Evolutionary conservation across 2,329 filamentous ascomycete genomes (phyloP).

Genomic region (Karstenula rhodostoma): DNA sequence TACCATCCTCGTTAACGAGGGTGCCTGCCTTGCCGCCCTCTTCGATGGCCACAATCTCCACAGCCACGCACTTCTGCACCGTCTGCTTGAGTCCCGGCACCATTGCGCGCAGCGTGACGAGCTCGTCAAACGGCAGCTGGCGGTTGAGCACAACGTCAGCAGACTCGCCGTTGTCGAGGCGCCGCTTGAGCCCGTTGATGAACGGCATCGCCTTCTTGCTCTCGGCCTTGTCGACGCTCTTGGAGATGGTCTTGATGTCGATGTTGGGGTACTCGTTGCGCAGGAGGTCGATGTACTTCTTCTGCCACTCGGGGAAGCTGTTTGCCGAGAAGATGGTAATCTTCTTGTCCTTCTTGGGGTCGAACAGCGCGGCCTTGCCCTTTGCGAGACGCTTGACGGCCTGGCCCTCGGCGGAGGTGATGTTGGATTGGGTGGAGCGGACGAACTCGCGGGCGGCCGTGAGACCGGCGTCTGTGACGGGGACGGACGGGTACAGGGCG

Average conservation of each 20-base stretch:
- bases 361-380: conserved; percentile 84
- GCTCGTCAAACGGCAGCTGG: conserved; percentile 87
- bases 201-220: conserved; percentile 99
- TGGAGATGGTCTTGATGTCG: conserved; percentile 83
- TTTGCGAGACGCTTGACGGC: conserved; percentile 91
- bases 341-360: conserved; percentile 91
- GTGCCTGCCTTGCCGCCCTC: conserved; percentile 73
- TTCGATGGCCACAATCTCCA: conserved; percentile 76
- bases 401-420: conserved; percentile 83
- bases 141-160: conserved; percentile 77
- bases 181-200: conserved; percentile 84
- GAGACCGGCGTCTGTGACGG: conserved; percentile 70
- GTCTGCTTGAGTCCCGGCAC: conserved; percentile 79
- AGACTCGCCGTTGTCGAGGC: conserved; percentile 74
- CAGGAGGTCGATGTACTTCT: conserved; percentile 62
- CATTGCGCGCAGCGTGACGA: conserved; percentile 78
- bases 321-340: conserved; percentile 84
- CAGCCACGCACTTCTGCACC: conserved; percentile 70
- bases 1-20: conserved; percentile 61
- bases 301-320: conserved; percentile 88
- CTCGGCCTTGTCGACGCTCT: conserved; percentile 82
- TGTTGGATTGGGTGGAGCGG: conserved; percentile 74
- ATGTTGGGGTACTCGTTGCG: conserved; percentile 54
- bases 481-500: conserved; percentile 76
- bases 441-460: conserved; percentile 86